Conservation (phyloP, 2,329 filamentous ascomycete genomes). For the Fusarium pseudonygamai region DNA sequence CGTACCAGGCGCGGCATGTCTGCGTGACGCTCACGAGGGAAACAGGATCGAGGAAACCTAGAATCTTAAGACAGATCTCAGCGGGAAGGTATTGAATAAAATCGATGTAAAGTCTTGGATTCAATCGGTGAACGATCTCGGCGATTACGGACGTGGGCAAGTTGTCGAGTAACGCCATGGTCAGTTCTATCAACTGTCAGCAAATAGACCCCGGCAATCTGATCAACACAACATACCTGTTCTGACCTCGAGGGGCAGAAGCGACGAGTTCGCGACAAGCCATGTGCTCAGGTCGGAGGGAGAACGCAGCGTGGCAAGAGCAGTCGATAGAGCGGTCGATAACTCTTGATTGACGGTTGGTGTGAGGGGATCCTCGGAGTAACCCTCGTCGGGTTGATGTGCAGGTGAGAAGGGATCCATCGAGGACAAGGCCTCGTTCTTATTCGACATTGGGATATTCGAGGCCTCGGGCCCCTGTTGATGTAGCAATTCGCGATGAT, state of each 20-base stretch:
- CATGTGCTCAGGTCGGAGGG: constrained; percentile 59
- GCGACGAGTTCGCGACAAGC: constrained; percentile 60
- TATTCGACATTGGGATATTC: constrained; percentile 41
- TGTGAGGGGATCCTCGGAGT: constrained; percentile 78
- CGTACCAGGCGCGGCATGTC: constrained; percentile 84
- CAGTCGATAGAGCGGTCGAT: constrained; percentile 45
- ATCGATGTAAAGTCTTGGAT: constrained; percentile 89
- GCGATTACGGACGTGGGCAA: constrained; percentile 83
- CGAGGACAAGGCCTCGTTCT: constrained; percentile 39
- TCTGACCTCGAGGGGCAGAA: constrained; percentile 59
- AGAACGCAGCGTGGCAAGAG: constrained; percentile 50
- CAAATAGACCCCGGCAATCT: background rate
- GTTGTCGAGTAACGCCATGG: constrained; percentile 79
- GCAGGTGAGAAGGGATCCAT: constrained; percentile 62
- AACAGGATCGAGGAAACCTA: constrained; percentile 83
- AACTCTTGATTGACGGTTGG: constrained; percentile 49
- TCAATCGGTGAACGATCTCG: constrained; percentile 81
- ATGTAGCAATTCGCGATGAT: constrained; percentile 7
- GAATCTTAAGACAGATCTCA: constrained; percentile 89
- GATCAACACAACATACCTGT: constrained; percentile 52
- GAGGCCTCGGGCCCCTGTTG: constrained; percentile 36
- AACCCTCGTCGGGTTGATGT: constrained; percentile 81
- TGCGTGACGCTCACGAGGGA: constrained; percentile 83
- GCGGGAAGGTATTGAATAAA: constrained; percentile 86
- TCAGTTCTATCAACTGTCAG: constrained; percentile 69